Conservation (phyloP, 345 rosid genomes). For the Melaleuca alternifolia region DNA sequence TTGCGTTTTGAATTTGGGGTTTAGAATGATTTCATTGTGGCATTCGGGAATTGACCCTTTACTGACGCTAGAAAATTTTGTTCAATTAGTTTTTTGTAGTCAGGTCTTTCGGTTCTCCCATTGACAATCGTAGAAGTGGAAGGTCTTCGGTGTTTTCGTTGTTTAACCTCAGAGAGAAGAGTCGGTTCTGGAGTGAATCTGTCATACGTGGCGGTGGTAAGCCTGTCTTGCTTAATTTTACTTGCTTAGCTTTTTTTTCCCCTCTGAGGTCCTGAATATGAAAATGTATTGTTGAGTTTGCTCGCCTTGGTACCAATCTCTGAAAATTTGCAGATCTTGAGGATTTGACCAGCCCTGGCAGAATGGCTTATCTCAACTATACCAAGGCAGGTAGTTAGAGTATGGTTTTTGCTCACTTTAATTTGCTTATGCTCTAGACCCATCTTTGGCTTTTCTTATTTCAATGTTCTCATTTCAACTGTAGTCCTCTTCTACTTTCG, state of each 20-base stretch:
- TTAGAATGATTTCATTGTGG: background rate
- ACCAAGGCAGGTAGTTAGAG: slow-evolving; percentile 57
- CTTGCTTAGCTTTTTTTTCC: background rate
- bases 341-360: slow-evolving; percentile 48
- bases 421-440: background rate
- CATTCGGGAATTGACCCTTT: background rate
- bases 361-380: slow-evolving; percentile 53
- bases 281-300: background rate
- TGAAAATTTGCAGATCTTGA: slow-evolving; percentile 38
- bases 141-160: slow-evolving; percentile 71
- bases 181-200: slow-evolving; percentile 90
- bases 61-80: background rate
- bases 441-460: background rate
- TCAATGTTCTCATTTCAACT: background rate
- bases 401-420: background rate
- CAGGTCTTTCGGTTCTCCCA: slow-evolving; percentile 22
- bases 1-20: background rate
- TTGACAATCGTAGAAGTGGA: slow-evolving; percentile 22
- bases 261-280: background rate
- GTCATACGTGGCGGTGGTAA: slow-evolving; percentile 55
- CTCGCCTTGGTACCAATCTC: background rate
- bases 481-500: background rate
- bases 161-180: slow-evolving; percentile 80
- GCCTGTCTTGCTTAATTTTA: background rate
- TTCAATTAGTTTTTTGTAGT: slow-evolving; percentile 23